These are phyloP conservation scores for Pleurozium schreberi DNA, from an alignment of 225 moss, liverwort and hornwort genomes.

Conservation along the genomic window DNA sequence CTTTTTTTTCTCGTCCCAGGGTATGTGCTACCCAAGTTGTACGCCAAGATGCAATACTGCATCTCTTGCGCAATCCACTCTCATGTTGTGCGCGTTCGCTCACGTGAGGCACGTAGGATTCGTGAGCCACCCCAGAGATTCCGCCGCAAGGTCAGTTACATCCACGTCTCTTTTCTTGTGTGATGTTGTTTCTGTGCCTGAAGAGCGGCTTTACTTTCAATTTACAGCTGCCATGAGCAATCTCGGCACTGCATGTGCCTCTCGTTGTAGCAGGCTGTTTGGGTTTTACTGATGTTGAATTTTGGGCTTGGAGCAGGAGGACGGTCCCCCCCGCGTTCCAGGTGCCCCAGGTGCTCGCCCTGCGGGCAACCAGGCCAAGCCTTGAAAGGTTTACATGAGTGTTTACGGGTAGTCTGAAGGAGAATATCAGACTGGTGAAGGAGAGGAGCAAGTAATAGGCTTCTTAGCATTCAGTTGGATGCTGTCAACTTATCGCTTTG, in stretches of 20 bases:
- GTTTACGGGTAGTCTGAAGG: background rate
- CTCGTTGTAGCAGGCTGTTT: background rate
- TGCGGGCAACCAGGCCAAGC: constrained; percentile 26
- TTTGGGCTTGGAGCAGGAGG: constrained; percentile 21
- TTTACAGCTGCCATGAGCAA: background rate
- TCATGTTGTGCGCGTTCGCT: constrained; percentile 87
- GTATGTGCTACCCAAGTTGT: constrained; percentile 79
- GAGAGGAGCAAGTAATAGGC: background rate
- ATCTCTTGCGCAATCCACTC: constrained; percentile 88
- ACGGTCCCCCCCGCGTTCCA: constrained; percentile 36
- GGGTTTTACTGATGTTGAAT: background rate
- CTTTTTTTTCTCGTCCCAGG: constrained; percentile 1
- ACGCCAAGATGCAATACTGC: constrained; percentile 93
- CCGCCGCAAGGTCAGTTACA: constrained; percentile 56
- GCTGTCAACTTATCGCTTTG: background rate
- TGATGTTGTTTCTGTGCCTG: background rate
- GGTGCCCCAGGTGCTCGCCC: constrained; percentile 41
- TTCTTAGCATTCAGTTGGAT: background rate
- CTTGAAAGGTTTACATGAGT: constrained; percentile 2
- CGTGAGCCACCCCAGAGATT: constrained; percentile 88
- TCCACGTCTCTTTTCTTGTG: no score
- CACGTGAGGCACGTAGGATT: constrained; percentile 81
- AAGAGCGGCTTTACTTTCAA: no score
- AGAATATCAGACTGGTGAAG: background rate
- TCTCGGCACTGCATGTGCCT: background rate